Conservation (phyloP, 202 grass and related monocot species). For the Zoysia matrella region DNA sequence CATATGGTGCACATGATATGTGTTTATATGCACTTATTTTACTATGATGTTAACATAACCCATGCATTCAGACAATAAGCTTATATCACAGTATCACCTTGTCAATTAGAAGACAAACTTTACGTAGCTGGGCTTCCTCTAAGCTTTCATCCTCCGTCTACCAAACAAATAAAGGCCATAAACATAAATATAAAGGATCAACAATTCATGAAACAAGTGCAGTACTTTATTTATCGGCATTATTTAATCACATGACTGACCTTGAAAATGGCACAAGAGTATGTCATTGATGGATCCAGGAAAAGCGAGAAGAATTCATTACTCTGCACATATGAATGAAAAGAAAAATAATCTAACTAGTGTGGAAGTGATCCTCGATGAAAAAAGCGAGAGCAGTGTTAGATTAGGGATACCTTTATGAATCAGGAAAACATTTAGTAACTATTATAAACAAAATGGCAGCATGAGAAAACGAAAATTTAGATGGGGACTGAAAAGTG, state of each 20-base stretch:
- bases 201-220: background rate
- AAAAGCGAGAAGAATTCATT: slow-evolving; percentile 92
- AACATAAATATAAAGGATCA: background rate
- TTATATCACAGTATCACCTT: slow-evolving; percentile 56
- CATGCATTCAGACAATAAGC: background rate
- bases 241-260: slow-evolving; percentile 30
- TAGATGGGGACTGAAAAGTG: slow-evolving; percentile 15
- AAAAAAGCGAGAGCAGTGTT: background rate
- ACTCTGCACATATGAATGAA: slow-evolving; percentile 50
- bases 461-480: background rate
- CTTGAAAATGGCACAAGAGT: slow-evolving; percentile 86
- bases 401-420: background rate
- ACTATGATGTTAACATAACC: background rate
- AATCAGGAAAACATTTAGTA: background rate
- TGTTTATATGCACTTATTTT: background rate
- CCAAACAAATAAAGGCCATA: slow-evolving; percentile 17
- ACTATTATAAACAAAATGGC: slow-evolving; percentile 5
- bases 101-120: slow-evolving; percentile 77
- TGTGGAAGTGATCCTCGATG: background rate
- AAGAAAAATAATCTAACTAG: background rate
- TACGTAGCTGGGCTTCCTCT: slow-evolving; percentile 68
- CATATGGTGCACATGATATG: background rate
- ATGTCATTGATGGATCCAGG: slow-evolving; percentile 93
- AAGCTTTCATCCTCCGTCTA: slow-evolving; percentile 75
- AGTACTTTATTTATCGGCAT: background rate